Evolutionary conservation across 2,329 filamentous ascomycete species (phyloP).

Genomic region (Eutypa lata): DNA sequence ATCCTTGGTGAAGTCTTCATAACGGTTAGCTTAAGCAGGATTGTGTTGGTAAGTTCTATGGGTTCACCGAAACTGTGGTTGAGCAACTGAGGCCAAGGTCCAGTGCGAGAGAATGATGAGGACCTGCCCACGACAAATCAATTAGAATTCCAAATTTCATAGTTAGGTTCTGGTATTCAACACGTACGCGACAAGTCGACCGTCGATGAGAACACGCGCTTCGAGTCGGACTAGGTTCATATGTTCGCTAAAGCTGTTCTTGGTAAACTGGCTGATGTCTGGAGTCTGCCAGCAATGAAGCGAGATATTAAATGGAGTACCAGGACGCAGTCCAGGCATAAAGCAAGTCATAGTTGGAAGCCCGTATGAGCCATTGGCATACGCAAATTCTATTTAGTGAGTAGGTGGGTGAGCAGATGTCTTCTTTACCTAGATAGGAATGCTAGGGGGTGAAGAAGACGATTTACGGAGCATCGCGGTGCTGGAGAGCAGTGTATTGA

Average conservation of each 20-base stretch:
- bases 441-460: too few relatives aligned
- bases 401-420: slow-evolving; percentile 3
- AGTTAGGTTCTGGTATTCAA: background rate
- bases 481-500: too few relatives aligned
- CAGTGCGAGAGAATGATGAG: slow-evolving; percentile 49
- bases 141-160: slow-evolving; percentile 1
- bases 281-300: slow-evolving; percentile 71
- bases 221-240: slow-evolving; percentile 59
- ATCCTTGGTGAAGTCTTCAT: slow-evolving; percentile 49
- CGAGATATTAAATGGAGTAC: slow-evolving; percentile 66
- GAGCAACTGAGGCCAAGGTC: slow-evolving; percentile 49
- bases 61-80: slow-evolving; percentile 40
- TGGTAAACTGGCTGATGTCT: slow-evolving; percentile 54
- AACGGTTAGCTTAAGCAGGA: slow-evolving; percentile 18
- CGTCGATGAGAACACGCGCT: slow-evolving; percentile 67
- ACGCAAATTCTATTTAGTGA: slow-evolving; percentile 45
- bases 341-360: slow-evolving; percentile 71
- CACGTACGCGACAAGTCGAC: slow-evolving; percentile 58
- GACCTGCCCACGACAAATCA: slow-evolving; percentile 38
- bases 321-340: slow-evolving; percentile 59
- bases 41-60: background rate
- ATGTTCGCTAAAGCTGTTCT: slow-evolving; percentile 49
- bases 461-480: too few relatives aligned
- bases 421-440: background rate
- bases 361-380: slow-evolving; percentile 43